Percentiles rank a stretch among this genome's conserved stretches.
Evolutionary conservation across 2,329 filamentous ascomycete species (phyloP).

Genomic region (Pseudogymnoascus sp.): DNA sequence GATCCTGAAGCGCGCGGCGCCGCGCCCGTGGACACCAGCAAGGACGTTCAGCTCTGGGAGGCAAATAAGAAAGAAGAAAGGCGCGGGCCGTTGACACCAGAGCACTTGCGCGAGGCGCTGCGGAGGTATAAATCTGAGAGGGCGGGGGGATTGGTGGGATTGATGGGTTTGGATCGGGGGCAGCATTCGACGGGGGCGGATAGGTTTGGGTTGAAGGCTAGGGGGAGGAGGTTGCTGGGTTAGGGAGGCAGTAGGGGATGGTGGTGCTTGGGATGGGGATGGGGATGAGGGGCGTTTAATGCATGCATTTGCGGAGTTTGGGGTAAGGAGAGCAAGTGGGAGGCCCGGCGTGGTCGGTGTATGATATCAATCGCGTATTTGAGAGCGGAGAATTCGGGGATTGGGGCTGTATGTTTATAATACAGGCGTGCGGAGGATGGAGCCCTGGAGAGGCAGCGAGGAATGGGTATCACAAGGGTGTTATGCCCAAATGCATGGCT

Average conservation of each 20-base stretch:
- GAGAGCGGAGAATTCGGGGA: not conserved
- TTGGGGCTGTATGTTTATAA: not conserved
- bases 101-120: constrained; percentile 67
- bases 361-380: not conserved
- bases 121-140: constrained; percentile 56
- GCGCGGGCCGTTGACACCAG: constrained; percentile 58
- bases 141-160: constrained; percentile 52
- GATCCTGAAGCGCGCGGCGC: constrained; percentile 37
- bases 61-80: constrained; percentile 29
- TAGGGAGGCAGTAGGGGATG: constrained; percentile 11
- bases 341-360: not conserved
- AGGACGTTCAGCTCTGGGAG: constrained; percentile 26
- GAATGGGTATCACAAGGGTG: not conserved
- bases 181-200: constrained; percentile 54
- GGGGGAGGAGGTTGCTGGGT: constrained; percentile 27
- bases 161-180: constrained; percentile 52
- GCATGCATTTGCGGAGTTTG: not conserved
- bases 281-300: not conserved
- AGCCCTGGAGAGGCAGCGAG: not conserved
- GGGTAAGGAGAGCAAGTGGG: not conserved
- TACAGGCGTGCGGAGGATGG: not conserved
- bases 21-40: constrained; percentile 19
- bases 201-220: constrained; percentile 37
- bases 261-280: not conserved
- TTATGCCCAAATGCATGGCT: not conserved